Percentiles rank a stretch among this genome's conserved stretches.
Conservation (phyloP, 306 rosid genomes). For the Canavalia gladiata region DNA sequence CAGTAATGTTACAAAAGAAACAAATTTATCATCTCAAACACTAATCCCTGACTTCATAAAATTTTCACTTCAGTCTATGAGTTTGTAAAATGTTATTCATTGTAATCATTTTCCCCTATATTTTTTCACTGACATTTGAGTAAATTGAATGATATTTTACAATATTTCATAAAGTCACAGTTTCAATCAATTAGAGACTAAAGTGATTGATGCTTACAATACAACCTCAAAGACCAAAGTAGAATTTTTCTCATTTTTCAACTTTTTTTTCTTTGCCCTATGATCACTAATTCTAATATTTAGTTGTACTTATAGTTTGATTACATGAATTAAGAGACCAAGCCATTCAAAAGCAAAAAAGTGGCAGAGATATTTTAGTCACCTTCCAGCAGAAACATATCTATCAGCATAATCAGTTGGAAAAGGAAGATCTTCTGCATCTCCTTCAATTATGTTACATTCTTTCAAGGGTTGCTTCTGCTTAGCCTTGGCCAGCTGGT, state of each 20-base stretch:
- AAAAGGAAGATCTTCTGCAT: slow-evolving; percentile 35
- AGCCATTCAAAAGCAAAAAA: not conserved
- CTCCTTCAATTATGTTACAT: not conserved
- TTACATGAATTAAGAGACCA: no score
- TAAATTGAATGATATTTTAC: not conserved
- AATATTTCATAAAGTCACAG: not conserved
- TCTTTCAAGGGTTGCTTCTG: slow-evolving; percentile 2
- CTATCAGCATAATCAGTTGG: slow-evolving; percentile 34
- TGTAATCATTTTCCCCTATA: not conserved
- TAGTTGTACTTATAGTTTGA: not conserved
- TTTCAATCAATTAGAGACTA: no score
- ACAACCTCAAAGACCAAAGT: not conserved
- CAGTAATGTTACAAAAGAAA: not conserved
- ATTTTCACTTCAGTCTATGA: not conserved
- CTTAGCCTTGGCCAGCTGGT: slow-evolving; percentile 27
- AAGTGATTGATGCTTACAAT: not conserved
- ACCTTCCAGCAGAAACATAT: slow-evolving; percentile 22
- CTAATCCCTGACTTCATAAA: not conserved
- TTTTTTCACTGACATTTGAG: not conserved
- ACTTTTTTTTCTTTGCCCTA: not conserved
- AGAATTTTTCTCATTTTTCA: not conserved
- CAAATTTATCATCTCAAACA: no score
- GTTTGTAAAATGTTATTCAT: not conserved
- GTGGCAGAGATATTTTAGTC: not conserved
- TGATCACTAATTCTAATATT: not conserved